Percentiles rank a stretch among this genome's conserved stretches.
phyloP scores from a whole-genome alignment of 352 stramenopile genomes.

The Phytophthora parvispora region DNA sequence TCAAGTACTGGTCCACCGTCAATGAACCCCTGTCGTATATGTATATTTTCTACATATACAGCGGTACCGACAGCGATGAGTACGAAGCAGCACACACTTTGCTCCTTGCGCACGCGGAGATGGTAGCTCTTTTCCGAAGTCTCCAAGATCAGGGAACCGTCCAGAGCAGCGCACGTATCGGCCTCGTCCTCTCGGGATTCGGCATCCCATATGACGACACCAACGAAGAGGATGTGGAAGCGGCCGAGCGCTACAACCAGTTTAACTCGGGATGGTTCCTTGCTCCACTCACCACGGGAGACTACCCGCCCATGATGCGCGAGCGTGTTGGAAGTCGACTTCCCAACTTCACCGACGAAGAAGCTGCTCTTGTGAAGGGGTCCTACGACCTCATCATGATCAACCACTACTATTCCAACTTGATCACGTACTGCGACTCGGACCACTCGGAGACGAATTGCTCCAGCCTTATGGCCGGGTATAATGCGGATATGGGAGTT shows the following conservation, averaged over 20 bases:
- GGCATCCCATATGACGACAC: constrained; percentile 81
- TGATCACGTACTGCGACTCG: constrained; percentile 62
- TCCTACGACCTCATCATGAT: constrained; percentile 96
- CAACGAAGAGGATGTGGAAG: constrained; percentile 48
- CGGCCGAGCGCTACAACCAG: constrained; percentile 86
- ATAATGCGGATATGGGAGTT: neutral
- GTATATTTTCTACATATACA: constrained; percentile 87
- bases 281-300: constrained; percentile 88
- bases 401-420: constrained; percentile 94
- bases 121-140: constrained; percentile 87
- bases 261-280: constrained; percentile 94
- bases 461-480: constrained; percentile 31
- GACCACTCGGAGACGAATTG: constrained; percentile 49
- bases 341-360: constrained; percentile 87
- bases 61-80: constrained; percentile 39
- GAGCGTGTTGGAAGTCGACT: constrained; percentile 80
- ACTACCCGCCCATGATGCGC: constrained; percentile 95
- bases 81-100: constrained; percentile 88
- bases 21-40: constrained; percentile 94
- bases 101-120: constrained; percentile 91
- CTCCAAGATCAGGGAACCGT: constrained; percentile 59
- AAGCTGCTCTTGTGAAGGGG: constrained; percentile 78
- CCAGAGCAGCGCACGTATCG: constrained; percentile 77
- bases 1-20: constrained; percentile 96
- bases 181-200: constrained; percentile 93